Percentiles rank a stretch among this genome's conserved stretches.
phyloP scores from a whole-genome alignment of 2,329 filamentous ascomycete genomes.

The Talaromyces atroroseus region DNA sequence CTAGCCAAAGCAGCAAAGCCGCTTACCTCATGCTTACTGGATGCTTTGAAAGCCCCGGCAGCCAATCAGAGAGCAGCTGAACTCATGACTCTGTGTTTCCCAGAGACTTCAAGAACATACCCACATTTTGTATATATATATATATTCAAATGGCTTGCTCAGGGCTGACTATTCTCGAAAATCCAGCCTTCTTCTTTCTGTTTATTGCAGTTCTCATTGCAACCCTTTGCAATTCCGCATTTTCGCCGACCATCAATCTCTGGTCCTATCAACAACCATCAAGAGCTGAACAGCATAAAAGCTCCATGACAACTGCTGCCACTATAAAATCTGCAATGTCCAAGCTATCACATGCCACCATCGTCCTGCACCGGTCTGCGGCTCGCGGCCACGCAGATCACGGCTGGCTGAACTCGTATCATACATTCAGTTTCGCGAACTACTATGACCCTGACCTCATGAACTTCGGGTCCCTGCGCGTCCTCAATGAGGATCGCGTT shows the following conservation, averaged over 20 bases:
- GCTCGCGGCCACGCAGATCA: slow-evolving; percentile 72
- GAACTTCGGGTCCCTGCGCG: slow-evolving; percentile 69
- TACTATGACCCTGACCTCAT: slow-evolving; percentile 63
- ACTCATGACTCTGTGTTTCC: neutral
- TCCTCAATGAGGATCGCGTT: slow-evolving; percentile 86
- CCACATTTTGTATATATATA: neutral
- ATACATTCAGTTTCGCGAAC: slow-evolving; percentile 76
- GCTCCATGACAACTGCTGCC: neutral
- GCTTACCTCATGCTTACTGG: slow-evolving; percentile 13
- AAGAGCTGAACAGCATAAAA: neutral
- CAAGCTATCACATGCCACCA: slow-evolving; percentile 63
- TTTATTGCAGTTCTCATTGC: slow-evolving; percentile 5
- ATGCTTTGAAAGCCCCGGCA: neutral
- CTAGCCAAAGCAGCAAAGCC: neutral
- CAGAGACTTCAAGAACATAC: slow-evolving; percentile 8
- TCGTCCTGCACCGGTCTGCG: slow-evolving; percentile 67
- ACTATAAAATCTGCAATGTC: slow-evolving; percentile 48
- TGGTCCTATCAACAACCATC: neutral
- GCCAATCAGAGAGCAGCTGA: slow-evolving; percentile 4
- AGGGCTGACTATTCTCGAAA: slow-evolving; percentile 2
- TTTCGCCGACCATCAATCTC: neutral
- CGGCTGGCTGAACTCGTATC: slow-evolving; percentile 82
- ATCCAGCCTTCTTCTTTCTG: neutral
- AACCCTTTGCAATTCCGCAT: neutral
- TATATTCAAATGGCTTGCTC: neutral